Evolutionary conservation across 192 early-diverging fungal genomes (phyloP).

Genomic region (Rhizophagus clarus): DNA sequence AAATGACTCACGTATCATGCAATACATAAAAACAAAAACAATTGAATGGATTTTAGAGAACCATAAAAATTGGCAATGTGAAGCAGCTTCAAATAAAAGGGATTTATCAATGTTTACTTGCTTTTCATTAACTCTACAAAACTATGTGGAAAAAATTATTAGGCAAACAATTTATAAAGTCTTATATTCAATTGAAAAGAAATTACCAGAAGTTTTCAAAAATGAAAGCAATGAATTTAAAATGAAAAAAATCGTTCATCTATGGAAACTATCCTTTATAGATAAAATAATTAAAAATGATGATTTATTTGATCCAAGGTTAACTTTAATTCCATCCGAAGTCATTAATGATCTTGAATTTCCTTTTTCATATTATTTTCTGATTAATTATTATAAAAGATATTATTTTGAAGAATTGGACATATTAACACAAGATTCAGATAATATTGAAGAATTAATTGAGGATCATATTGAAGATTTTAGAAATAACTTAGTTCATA

Average conservation of each 20-base stretch:
- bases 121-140: too few relatives aligned
- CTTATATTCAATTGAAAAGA: neutral
- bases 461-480: neutral
- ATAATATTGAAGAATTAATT: neutral
- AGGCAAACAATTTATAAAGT: neutral
- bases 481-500: neutral
- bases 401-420: neutral
- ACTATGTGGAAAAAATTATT: neutral
- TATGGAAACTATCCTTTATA: neutral
- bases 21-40: neutral
- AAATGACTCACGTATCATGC: neutral
- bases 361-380: neutral
- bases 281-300: neutral
- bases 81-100: neutral
- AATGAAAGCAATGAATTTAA: neutral
- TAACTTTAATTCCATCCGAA: neutral
- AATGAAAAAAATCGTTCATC: neutral
- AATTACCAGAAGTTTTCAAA: neutral
- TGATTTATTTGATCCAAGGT: neutral
- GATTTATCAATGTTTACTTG: neutral
- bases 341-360: neutral
- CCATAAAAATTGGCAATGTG: neutral
- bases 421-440: neutral
- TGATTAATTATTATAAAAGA: neutral
- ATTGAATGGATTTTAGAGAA: neutral